phyloP scores from a whole-genome alignment of 805 yeast species.

The Schwanniomyces vanrijiae region DNA sequence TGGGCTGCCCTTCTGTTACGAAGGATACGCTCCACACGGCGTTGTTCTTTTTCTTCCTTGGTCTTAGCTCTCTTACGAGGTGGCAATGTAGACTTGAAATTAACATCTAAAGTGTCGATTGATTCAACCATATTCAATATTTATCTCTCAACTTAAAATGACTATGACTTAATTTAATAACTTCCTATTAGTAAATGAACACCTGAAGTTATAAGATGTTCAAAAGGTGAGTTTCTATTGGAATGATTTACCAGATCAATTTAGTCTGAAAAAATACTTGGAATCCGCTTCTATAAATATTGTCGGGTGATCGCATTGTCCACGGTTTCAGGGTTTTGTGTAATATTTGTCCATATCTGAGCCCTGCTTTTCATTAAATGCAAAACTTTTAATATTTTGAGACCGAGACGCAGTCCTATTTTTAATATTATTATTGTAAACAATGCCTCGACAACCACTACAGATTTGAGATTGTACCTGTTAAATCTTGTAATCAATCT shows the following conservation, averaged over 20 bases:
- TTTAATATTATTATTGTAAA: neutral
- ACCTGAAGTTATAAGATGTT: neutral
- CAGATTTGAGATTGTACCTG: neutral
- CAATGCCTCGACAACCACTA: neutral
- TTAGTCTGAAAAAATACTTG: neutral
- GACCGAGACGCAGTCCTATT: slow-evolving; percentile 1
- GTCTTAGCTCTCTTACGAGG: slow-evolving; percentile 97
- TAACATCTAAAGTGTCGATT: slow-evolving; percentile 11
- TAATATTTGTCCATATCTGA: neutral
- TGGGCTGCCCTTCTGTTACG: slow-evolving; percentile 97
- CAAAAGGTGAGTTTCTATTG: neutral
- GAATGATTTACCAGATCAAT: neutral
- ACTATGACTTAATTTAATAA: neutral
- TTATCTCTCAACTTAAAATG: neutral
- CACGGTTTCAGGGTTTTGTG: neutral
- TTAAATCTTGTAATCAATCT: neutral
- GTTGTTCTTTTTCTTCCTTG: slow-evolving; percentile 94
- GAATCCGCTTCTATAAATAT: neutral
- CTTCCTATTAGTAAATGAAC: neutral
- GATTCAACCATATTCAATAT: slow-evolving; percentile 6
- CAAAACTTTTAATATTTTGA: neutral
- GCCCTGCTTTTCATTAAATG: neutral
- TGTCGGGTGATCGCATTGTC: neutral
- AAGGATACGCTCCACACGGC: slow-evolving; percentile 87
- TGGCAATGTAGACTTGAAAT: slow-evolving; percentile 58